These are phyloP conservation scores for Ceratocystis smalleyi DNA, from an alignment of 2,329 filamentous ascomycete species.

Conservation along the genomic window DNA sequence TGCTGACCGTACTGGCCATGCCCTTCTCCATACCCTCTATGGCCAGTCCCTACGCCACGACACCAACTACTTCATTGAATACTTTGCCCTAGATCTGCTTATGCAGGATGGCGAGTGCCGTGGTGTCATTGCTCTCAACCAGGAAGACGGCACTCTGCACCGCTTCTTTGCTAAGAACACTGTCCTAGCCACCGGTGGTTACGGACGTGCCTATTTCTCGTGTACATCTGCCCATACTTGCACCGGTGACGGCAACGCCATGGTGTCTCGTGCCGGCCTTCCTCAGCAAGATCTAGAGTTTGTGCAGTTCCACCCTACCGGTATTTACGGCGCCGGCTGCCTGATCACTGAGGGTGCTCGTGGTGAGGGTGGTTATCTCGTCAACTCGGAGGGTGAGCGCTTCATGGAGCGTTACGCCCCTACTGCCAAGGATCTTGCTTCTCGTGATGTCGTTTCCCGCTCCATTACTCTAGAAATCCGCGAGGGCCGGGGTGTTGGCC, in stretches of 20 bases:
- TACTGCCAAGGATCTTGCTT: conserved; percentile 93
- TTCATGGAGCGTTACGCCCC: conserved; percentile 99
- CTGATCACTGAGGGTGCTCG: conserved; percentile 95
- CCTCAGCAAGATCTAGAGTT: conserved; percentile 99
- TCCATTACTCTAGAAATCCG: conserved; percentile 98
- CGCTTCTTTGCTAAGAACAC: conserved; percentile 95
- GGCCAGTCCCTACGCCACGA: conserved; percentile 93
- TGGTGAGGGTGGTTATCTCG: conserved; percentile 93
- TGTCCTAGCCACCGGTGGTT: conserved; percentile 89
- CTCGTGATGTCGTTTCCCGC: conserved; percentile 87
- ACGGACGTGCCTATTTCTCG: conserved; percentile 94
- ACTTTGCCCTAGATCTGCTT: conserved; percentile 89
- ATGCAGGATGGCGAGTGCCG: conserved; percentile 97
- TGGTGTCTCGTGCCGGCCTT: conserved; percentile 93
- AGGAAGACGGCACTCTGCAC: conserved; percentile 95
- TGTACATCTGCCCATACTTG: conserved; percentile 97
- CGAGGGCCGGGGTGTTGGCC: conserved; percentile 88
- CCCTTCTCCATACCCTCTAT: conserved; percentile 94
- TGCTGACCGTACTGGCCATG: conserved; percentile 91
- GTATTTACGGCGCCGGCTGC: conserved; percentile 96
- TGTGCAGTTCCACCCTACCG: conserved; percentile 97
- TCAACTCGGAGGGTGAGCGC: conserved; percentile 95
- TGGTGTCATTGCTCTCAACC: conserved; percentile 93
- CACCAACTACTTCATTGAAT: conserved; percentile 99
- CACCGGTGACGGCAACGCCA: conserved; percentile 97